Evolutionary conservation across 2,329 filamentous ascomycete species (phyloP), one percentile per base, ranked within the genome.

Genomic region (Fusarium secorum): DNA sequence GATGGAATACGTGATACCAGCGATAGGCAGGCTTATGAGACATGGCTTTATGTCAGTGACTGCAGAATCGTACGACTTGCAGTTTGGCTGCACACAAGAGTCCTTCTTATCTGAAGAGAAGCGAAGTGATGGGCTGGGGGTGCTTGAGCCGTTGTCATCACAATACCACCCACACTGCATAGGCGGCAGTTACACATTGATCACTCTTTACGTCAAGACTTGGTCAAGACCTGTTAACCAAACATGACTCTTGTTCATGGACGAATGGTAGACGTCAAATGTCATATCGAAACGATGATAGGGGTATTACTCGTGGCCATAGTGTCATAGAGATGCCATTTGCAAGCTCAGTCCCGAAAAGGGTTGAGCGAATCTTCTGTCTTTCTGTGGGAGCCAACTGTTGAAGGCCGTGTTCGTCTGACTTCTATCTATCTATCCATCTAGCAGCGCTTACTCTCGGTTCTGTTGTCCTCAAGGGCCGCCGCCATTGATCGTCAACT

Each of bases 61-160:
- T 71, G 49, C 49, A 73, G 59, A 68, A 69, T 73, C 70, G 67
- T 73, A 73, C 70, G 70, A 73, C 63, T 38, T 35, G 41, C 53
- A 52, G 39, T 48, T 59, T 53, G 36, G 20, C 33, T 59, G 42
- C 28, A 49, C 48, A 13, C 48, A 26, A 24, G 26, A 56, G 45
- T 44, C 49, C 53, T 68, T 58, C 53, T 64, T 67, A 54, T 60
- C 69, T 62, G 24, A 48, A 57, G 35, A 48, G 36, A 55, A 45
- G 52, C 41, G 53, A 53, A 48, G 59, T 62, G 33, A 30, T 52
- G 59, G 15, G 42, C 54, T 55, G 32, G 33, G 56, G 36, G 44
- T 53, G 52, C 33, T 52, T 57, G 59, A 65, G 53, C 52, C 36
- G 41, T 54, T 46, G 38, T 46, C 33, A 66, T 51, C 52, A 65